Base-by-base conservation (phyloP, 176 grass and related monocot genomes). In the Ensete ventricosum region DNA sequence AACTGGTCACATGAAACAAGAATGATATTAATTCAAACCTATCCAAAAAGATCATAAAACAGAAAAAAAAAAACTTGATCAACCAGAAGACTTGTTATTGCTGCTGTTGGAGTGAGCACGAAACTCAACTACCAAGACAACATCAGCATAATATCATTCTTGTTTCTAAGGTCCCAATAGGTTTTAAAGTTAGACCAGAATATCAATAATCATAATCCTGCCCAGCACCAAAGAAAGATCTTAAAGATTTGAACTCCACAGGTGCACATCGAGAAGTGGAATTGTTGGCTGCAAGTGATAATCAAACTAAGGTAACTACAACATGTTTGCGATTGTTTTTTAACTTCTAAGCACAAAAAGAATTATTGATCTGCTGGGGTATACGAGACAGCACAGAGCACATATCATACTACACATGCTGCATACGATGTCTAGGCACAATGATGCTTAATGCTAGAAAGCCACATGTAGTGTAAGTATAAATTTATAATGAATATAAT, bases 1-100 rank as follows among this genome's bases (percentile, higher is more conserved):
- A 99, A 83, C 96, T 99, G 76, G 26, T 23, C 72, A 80, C 62
- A 71, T 29, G 87, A 88, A 78, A 82, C 81, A 81, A 63, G 16
- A 67, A 81, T 74, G 11, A 80, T 58, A 70, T 70, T 75, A 53
- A 20, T 51, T 22, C 57, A 83, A 74, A 80, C 75, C 19, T 53
- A 55, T 79, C 71, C 71, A 74, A 26, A 79, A 87, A 34, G 54
- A 26, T 43, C 34, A 43, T 43, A 43, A 7, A 76, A 43, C 21
- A 78, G 24, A 25, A 25, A 25, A 25, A 1, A 59, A 55, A 76
- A 43, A 81, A 49, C 58, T 79, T 50, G 52, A 84, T 64, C 55
- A 69, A 25, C 51, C 12, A 75, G 22, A 75, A 21, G 43, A n/a
- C 1, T 70, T 70, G 11, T 24, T 70, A 50, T 70, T 50, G 8